phyloP scores from a whole-genome alignment of 306 rosid species.

The Dicorynia guianensis region DNA sequence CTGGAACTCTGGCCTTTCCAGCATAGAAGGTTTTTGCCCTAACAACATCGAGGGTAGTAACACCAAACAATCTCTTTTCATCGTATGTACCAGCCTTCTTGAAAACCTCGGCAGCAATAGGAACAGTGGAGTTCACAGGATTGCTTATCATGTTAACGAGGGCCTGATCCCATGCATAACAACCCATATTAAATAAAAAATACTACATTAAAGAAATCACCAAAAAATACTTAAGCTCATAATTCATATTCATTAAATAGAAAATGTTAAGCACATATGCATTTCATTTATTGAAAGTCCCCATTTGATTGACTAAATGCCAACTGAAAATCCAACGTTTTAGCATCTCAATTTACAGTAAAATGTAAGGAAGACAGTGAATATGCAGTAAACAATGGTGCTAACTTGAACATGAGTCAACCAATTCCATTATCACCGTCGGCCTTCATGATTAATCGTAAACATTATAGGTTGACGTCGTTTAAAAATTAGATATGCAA shows the following conservation, averaged over 20 bases:
- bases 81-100: constrained; percentile 91
- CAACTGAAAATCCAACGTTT: constrained; percentile 7
- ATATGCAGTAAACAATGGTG: neutral
- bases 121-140: constrained; percentile 97
- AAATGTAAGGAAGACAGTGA: neutral
- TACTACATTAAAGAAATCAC: too few relatives aligned
- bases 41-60: constrained; percentile 97
- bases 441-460: neutral
- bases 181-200: constrained; percentile 23
- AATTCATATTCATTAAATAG: neutral
- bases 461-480: neutral
- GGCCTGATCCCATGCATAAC: constrained; percentile 59
- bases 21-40: constrained; percentile 98
- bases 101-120: constrained; percentile 97
- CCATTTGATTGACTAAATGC: neutral
- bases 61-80: constrained; percentile 90
- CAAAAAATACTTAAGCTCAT: neutral
- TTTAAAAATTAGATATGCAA: neutral
- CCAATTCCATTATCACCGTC: constrained; percentile 4
- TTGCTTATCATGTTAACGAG: constrained; percentile 94
- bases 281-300: neutral
- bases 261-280: constrained; percentile 13
- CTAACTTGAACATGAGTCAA: neutral
- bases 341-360: neutral
- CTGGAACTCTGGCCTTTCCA: constrained; percentile 86